A percentile compares a stretch with the other conserved stretches of the same genome.
Evolutionary conservation across 2,329 filamentous ascomycete species (phyloP).

Genomic region (Talaromyces sp.): DNA sequence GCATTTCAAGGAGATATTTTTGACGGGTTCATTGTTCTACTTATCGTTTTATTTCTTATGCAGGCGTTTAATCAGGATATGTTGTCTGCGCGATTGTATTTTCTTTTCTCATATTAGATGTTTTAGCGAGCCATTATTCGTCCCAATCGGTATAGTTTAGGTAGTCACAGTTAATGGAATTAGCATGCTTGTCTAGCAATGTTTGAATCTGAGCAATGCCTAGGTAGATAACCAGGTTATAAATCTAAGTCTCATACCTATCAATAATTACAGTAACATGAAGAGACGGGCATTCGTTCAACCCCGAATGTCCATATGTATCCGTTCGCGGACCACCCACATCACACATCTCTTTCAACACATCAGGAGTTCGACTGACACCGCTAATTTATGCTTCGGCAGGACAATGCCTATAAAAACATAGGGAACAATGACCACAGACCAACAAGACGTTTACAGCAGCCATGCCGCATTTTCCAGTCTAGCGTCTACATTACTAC

Average conservation of each 20-base stretch:
- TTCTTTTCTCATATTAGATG: not conserved
- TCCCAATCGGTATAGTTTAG: conserved; percentile 5
- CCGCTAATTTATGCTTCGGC: not conserved
- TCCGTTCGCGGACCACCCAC: not conserved
- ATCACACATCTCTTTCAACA: not conserved
- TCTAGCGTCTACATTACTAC: conserved; percentile 29
- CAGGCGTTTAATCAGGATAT: not conserved
- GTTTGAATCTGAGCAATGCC: not conserved
- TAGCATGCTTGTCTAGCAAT: not conserved
- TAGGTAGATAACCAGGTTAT: not conserved
- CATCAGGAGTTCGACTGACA: too few relatives aligned
- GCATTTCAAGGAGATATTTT: conserved; percentile 24
- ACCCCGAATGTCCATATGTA: too few relatives aligned
- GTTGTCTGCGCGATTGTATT: not conserved
- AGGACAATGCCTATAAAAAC: too few relatives aligned
- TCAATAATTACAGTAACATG: too few relatives aligned
- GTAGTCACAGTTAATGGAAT: not conserved
- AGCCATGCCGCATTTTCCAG: conserved; percentile 28
- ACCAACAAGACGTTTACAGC: conserved; percentile 20
- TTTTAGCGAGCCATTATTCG: conserved; percentile 3
- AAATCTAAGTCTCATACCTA: not conserved
- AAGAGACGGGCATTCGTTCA: too few relatives aligned
- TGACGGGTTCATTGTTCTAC: conserved; percentile 23
- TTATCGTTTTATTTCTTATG: not conserved
- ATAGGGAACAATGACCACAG: not conserved